Percentiles rank a stretch among this genome's conserved stretches.
phyloP scores from a whole-genome alignment of 2,329 filamentous ascomycete species.

The Penicillium sp. region DNA sequence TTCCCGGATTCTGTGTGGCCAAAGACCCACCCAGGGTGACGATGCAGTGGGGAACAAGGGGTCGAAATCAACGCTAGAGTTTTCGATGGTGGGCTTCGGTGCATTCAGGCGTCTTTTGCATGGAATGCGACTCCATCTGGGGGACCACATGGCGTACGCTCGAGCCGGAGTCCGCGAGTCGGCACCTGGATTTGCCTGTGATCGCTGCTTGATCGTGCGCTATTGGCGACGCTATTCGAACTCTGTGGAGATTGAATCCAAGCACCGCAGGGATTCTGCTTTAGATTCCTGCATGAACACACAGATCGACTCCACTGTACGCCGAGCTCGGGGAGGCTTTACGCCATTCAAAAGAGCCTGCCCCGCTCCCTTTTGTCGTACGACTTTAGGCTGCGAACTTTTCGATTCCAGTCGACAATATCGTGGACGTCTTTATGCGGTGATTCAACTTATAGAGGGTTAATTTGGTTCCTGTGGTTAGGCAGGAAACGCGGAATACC shows the following conservation, averaged over 20 bases:
- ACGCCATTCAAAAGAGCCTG: constrained; percentile 11
- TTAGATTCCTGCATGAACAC: constrained; percentile 10
- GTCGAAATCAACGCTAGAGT: constrained; percentile 8
- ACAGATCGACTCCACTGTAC: constrained; percentile 10
- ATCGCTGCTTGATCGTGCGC: constrained; percentile 12
- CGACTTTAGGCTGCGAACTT: neutral
- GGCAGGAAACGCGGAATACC: neutral
- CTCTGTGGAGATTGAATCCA: neutral
- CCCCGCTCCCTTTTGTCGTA: constrained; percentile 8
- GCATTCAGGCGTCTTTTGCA: neutral
- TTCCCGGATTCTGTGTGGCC: neutral
- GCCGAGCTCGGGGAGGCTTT: neutral
- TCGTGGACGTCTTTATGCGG: neutral
- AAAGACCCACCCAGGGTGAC: constrained; percentile 8
- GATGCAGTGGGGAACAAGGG: constrained; percentile 10
- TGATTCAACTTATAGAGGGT: neutral
- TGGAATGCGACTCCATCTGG: neutral
- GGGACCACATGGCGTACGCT: constrained; percentile 13
- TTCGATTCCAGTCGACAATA: neutral
- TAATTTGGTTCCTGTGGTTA: neutral
- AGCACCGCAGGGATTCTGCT: neutral
- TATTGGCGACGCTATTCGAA: constrained; percentile 22
- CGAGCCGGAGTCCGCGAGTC: neutral
- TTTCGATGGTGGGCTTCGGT: constrained; percentile 10
- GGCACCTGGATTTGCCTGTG: neutral